Conservation (phyloP, 2,329 filamentous ascomycete genomes). For the Alternaria atra region DNA sequence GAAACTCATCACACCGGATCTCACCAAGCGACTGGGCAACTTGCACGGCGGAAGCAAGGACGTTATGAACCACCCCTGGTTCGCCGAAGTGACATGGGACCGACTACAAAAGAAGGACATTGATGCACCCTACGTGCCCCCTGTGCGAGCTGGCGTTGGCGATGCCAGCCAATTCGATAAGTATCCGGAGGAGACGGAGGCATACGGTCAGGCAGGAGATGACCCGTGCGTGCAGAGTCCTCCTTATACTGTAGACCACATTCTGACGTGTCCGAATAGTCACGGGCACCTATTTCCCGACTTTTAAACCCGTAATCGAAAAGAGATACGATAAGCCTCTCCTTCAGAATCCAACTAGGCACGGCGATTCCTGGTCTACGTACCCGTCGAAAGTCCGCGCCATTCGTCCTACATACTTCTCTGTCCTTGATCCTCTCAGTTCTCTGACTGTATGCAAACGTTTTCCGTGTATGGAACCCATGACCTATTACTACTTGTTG, state of each 20-base stretch:
- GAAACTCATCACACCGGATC: constrained; percentile 89
- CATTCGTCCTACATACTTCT: constrained; percentile 7
- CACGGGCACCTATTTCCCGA: constrained; percentile 48
- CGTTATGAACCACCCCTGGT: constrained; percentile 96
- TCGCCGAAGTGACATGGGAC: constrained; percentile 98
- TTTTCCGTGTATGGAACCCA: background rate
- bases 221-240: constrained; percentile 77
- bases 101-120: constrained; percentile 94
- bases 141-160: constrained; percentile 90
- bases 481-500: constrained; percentile 2
- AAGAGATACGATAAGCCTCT: constrained; percentile 12
- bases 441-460: constrained; percentile 1
- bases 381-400: constrained; percentile 15
- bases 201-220: constrained; percentile 79
- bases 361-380: constrained; percentile 16
- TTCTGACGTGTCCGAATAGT: constrained; percentile 46
- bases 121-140: constrained; percentile 95
- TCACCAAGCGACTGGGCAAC: constrained; percentile 95
- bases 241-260: constrained; percentile 33
- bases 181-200: constrained; percentile 95
- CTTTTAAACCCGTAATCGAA: constrained; percentile 33
- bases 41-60: constrained; percentile 89
- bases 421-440: constrained; percentile 6
- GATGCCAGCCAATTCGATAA: constrained; percentile 98
- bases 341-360: constrained; percentile 11